These are phyloP conservation scores for Leccinum subgranulosum DNA, from an alignment of 768 basidiomycete genomes.

Conservation along the genomic window DNA sequence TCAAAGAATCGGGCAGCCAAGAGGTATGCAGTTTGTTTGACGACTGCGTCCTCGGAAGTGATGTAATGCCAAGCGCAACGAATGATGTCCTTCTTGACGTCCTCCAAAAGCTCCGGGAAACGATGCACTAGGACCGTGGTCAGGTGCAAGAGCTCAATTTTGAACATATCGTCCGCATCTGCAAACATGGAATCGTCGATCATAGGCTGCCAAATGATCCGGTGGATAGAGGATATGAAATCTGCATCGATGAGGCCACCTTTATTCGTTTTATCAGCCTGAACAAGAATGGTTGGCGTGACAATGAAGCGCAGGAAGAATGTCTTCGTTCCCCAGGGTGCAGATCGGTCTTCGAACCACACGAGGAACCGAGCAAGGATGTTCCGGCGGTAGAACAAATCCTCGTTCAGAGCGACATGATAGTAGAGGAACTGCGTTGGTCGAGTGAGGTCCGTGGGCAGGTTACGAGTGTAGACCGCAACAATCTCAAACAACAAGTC, in stretches of 20 bases:
- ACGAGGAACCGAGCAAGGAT: constrained; percentile 80
- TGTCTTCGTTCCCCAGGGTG: constrained; percentile 74
- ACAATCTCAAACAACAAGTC: constrained; percentile 89
- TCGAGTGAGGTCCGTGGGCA: constrained; percentile 77
- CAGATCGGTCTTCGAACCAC: constrained; percentile 69
- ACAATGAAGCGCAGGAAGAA: constrained; percentile 78
- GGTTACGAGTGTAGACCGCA: constrained; percentile 72
- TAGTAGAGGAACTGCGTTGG: constrained; percentile 83
- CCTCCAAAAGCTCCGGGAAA: constrained; percentile 75
- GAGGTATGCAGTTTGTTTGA: constrained; percentile 90
- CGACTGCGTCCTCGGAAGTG: constrained; percentile 79
- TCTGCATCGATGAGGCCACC: constrained; percentile 67
- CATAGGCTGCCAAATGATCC: constrained; percentile 79
- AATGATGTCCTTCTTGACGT: constrained; percentile 88
- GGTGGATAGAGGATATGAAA: constrained; percentile 67
- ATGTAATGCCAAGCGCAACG: constrained; percentile 91
- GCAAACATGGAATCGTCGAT: constrained; percentile 49
- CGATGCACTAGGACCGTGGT: constrained; percentile 86
- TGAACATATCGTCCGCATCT: constrained; percentile 77
- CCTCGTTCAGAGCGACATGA: constrained; percentile 74
- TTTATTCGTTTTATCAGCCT: constrained; percentile 56
- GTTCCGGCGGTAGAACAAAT: constrained; percentile 71
- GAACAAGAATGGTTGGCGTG: constrained; percentile 80
- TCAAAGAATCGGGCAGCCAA: constrained; percentile 91
- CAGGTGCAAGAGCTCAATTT: constrained; percentile 87